Evolutionary conservation across 768 basidiomycete genomes (phyloP).

Genomic region (Hemileccinum impolitum): DNA sequence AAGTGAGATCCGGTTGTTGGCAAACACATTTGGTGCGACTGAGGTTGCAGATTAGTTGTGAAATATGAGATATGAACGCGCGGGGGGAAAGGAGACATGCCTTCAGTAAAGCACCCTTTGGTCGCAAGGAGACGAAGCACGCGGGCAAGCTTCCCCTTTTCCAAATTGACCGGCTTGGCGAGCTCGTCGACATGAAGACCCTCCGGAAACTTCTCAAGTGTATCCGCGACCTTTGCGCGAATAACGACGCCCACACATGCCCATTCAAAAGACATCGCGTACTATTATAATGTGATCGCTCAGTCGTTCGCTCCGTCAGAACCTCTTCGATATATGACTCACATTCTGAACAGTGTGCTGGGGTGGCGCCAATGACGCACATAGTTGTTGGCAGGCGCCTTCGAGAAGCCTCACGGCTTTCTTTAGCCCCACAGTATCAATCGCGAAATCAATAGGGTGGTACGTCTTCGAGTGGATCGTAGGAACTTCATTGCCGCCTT

Average conservation of each 20-base stretch:
- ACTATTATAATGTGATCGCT: slow-evolving; percentile 1
- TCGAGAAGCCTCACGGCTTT: slow-evolving; percentile 27
- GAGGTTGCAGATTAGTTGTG: not conserved
- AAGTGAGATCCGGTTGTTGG: slow-evolving; percentile 35
- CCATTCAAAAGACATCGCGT: slow-evolving; percentile 23
- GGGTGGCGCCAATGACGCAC: slow-evolving; percentile 26
- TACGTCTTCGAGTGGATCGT: slow-evolving; percentile 20
- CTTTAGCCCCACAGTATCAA: slow-evolving; percentile 19
- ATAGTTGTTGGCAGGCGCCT: slow-evolving; percentile 26
- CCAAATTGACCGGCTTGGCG: slow-evolving; percentile 20
- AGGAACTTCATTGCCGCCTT: slow-evolving; percentile 19
- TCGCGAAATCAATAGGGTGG: slow-evolving; percentile 23
- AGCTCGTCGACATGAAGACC: slow-evolving; percentile 29
- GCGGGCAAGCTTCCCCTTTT: slow-evolving; percentile 28
- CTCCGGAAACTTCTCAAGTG: slow-evolving; percentile 20
- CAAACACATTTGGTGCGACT: slow-evolving; percentile 28
- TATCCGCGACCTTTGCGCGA: slow-evolving; percentile 28
- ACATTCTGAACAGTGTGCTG: slow-evolving; percentile 28
- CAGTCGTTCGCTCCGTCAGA: not conserved
- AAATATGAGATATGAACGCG: not conserved
- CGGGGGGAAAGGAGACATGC: slow-evolving; percentile 2
- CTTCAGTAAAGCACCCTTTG: slow-evolving; percentile 31
- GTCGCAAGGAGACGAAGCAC: slow-evolving; percentile 30
- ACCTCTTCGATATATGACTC: not conserved
- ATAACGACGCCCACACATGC: slow-evolving; percentile 24